Base-by-base conservation (phyloP, 495 filamentous ascomycete genomes). In the Penicillium herquei region DNA sequence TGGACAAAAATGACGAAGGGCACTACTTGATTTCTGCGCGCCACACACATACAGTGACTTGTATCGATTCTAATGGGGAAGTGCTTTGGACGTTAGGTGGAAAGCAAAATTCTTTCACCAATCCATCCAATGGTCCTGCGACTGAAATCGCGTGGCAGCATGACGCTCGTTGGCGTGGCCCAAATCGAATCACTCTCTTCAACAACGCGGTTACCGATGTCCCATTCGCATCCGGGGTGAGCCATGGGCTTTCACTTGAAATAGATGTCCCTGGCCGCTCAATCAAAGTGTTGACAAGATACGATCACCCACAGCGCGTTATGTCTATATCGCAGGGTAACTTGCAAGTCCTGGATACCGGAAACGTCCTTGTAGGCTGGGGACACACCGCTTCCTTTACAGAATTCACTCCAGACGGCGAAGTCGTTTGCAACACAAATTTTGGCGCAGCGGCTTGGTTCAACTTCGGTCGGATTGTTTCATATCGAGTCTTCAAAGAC, bases 341-440 rank as follows among this genome's bases (percentile, higher is more conserved):
- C 53, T 62, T 82, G 16, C 84, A 87, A 59, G 52, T 82, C 3
- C 70, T 87, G 0, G 77, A 72, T 48, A 66, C 50, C 9, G 82
- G 80, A 1, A 81, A 84, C 39, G 72, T 78, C 7, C 63, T 85
- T 11, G 74, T 85, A 12, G 81, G 79, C 49, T 86, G 81, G 82
- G 83, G 82, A 7, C 79, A 80, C 39, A 74, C 74, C 37, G 76
- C 80, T 0, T 77, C 77, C 7, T 74, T 79, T 51, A 85, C 78
- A 1, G 83, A 87, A 56, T 85, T 78, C 60, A 74, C 70, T 0
- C 53, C 67, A 0, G 70, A 81, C 16, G 84, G 84, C 0, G 71
- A 74, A 8, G 56, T 78, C 10, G 55, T 82, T 5, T 83, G 81
- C 55, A 64, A 76, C 47, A 62, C 69, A 12, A 71, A 72, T 50